phyloP scores from a whole-genome alignment of 2,329 filamentous ascomycete species.

The Penicillium sclerotigenum region DNA sequence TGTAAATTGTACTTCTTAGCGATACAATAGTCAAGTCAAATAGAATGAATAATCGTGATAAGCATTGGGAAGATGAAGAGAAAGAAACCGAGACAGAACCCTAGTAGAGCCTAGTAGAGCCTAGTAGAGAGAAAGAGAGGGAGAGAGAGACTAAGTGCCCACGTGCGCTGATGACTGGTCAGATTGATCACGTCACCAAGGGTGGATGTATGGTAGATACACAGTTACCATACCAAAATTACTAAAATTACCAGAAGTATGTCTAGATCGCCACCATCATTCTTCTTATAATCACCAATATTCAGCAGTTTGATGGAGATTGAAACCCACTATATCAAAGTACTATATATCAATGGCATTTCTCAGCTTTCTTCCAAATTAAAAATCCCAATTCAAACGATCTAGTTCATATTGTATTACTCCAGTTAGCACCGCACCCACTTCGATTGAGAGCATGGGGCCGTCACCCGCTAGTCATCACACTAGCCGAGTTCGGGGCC shows the following conservation, averaged over 20 bases:
- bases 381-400: background rate
- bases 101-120: too few species aligned
- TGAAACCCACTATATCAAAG: background rate
- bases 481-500: constrained; percentile 6
- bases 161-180: constrained; percentile 10
- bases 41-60: too few species aligned
- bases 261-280: background rate
- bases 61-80: too few species aligned
- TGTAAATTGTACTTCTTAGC: background rate
- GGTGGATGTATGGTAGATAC: background rate
- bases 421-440: background rate
- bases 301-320: background rate
- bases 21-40: background rate
- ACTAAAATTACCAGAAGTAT: background rate
- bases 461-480: constrained; percentile 13
- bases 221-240: background rate
- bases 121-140: background rate
- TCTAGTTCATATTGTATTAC: background rate
- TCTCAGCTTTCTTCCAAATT: background rate
- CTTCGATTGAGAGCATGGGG: background rate
- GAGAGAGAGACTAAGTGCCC: background rate
- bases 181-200: background rate
- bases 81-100: background rate
- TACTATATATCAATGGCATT: background rate
- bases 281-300: too few species aligned